Base-by-base conservation (phyloP, 1,284 basidiomycete species). In the Boletus austroedulis region DNA sequence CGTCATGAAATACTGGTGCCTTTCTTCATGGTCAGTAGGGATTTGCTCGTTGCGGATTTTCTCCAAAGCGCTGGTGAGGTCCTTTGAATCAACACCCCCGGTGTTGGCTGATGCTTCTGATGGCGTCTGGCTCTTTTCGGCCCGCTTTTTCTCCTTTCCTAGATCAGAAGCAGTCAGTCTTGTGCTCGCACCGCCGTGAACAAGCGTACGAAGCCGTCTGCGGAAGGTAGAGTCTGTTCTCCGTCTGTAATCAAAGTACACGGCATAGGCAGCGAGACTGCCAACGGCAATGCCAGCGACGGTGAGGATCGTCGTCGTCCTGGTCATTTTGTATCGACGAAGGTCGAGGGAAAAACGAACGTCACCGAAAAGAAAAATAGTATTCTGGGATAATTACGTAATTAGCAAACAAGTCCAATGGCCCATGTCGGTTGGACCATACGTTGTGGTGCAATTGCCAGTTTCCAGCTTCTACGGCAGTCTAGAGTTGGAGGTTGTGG, bases 191-290 rank as follows among this genome's bases (percentile, higher is more conserved):
- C 12, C 36, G 50, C 52, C 62, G 62, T 45, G 36, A 64, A 59
- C 23, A n/a, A 49, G 84, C 93, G 65, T 75, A 92, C 94, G 86
- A 61, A 99, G 83, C 73, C 84, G 85, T 78, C 87, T 94, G 74
- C 96, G 87, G 84, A 99, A 99, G 15, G 82, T 80, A 41, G 82
- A 76, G 72, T 98, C 94, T 73, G 90, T 94, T 67, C 94, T 85
- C 57, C 96, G 87, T 78, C 86, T 92, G 81, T 97, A 90, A 82
- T 99, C 96, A 72, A 98, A 99, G 78, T 95, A 98, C 58, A 86
- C 80, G 38, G 89, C 91, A 73, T 96, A 97, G 21, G 86, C 90
- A 53, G 90, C 75, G 44, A 89, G 69, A 51, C 86, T 84, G 28
- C 85, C 80, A 48, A 86, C 76, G 34, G 90, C 84, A 67, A 89